Evolutionary conservation across 805 yeast genomes (phyloP).

Genomic region (Hanseniaspora clermontiae): DNA sequence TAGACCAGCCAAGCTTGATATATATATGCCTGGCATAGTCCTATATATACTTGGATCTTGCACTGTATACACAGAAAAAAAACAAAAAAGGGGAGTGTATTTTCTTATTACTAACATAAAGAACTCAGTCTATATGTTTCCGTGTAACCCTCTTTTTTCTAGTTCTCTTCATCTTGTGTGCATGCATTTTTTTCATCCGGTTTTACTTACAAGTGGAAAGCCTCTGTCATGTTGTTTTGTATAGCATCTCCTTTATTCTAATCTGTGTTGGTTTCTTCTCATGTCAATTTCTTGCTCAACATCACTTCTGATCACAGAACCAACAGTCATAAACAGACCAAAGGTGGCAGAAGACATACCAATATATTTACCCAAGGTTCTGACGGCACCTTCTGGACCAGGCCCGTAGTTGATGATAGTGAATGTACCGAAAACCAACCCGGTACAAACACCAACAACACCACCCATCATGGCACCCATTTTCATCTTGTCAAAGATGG

Average conservation of each 20-base stretch:
- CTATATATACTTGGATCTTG: too few relatives aligned
- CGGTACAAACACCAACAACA: slow-evolving; percentile 76
- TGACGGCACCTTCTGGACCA: slow-evolving; percentile 95
- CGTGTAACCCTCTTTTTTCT: too few relatives aligned
- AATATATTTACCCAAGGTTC: slow-evolving; percentile 92
- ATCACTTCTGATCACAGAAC: slow-evolving; percentile 81
- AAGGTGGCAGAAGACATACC: slow-evolving; percentile 94
- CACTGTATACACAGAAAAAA: too few relatives aligned
- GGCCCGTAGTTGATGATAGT: slow-evolving; percentile 87
- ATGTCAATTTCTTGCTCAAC: slow-evolving; percentile 21
- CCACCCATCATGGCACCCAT: slow-evolving; percentile 98
- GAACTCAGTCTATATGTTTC: too few relatives aligned
- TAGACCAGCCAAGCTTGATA: too few relatives aligned
- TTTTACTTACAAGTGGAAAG: too few relatives aligned
- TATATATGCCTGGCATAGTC: too few relatives aligned
- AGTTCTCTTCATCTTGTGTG: too few relatives aligned
- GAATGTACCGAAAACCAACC: slow-evolving; percentile 86
- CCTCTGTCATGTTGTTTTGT: too few relatives aligned
- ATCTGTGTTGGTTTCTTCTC: slow-evolving; percentile 15
- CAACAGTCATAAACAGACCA: slow-evolving; percentile 92
- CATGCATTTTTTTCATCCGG: too few relatives aligned
- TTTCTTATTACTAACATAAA: too few relatives aligned
- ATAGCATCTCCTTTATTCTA: background rate
- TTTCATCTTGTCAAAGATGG: slow-evolving; percentile 89
- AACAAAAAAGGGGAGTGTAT: too few relatives aligned